Evolutionary conservation across 345 rosid genomes (phyloP).

Genomic region (Raphanus raphanistrum): DNA sequence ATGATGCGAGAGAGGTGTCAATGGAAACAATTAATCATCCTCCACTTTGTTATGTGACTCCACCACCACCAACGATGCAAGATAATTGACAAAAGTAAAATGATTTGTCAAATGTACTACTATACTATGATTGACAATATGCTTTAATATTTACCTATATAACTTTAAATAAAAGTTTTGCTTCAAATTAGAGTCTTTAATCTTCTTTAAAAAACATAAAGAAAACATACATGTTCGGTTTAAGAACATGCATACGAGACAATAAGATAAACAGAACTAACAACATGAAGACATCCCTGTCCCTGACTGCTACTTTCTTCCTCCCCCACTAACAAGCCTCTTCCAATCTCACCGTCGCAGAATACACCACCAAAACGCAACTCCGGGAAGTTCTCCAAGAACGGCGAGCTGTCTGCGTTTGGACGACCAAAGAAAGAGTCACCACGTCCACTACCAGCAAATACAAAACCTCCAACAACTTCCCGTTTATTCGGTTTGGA

Average conservation of each 20-base stretch:
- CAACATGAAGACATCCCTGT: constrained; percentile 51
- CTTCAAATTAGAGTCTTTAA: not conserved
- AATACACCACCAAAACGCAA: constrained; percentile 62
- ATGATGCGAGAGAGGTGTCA: not conserved
- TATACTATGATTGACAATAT: not conserved
- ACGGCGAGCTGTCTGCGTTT: constrained; percentile 59
- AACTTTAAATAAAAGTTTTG: not conserved
- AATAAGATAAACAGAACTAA: constrained; percentile 63
- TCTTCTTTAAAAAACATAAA: not conserved
- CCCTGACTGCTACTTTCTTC: constrained; percentile 16
- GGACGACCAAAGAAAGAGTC: constrained; percentile 45
- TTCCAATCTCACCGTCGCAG: constrained; percentile 70
- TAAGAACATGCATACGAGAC: constrained; percentile 41
- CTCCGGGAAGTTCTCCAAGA: constrained; percentile 64
- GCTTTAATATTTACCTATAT: not conserved
- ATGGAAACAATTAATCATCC: not conserved
- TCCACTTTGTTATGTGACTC: not conserved
- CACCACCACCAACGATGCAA: not conserved
- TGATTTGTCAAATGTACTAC: not conserved
- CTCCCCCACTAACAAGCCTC: constrained; percentile 33
- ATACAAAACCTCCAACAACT: constrained; percentile 71
- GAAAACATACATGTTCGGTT: not conserved
- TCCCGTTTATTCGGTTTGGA: constrained; percentile 41
- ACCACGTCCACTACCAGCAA: constrained; percentile 58
- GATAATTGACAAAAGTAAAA: not conserved